phyloP scores from a whole-genome alignment of 2,329 filamentous ascomycete genomes.

The Monilinia vaccinii-corymbosi region DNA sequence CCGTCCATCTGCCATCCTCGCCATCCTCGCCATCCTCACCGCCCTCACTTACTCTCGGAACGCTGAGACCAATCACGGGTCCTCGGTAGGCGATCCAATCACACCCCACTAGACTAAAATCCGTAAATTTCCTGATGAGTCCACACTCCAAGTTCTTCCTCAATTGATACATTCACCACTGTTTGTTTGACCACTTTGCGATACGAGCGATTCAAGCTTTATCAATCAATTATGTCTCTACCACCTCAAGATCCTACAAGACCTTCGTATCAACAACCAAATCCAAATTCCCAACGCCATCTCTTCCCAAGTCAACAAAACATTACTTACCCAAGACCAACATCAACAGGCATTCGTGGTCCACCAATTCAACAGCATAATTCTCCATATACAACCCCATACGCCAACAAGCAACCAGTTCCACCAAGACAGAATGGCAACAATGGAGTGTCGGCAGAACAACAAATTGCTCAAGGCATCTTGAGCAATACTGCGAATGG shows the following conservation, averaged over 20 bases:
- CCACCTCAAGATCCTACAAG: slow-evolving; percentile 21
- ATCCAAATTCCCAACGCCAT: slow-evolving; percentile 11
- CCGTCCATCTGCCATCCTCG: neutral
- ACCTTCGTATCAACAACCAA: slow-evolving; percentile 13
- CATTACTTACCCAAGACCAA: slow-evolving; percentile 20
- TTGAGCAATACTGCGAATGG: slow-evolving; percentile 21
- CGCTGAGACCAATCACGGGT: neutral
- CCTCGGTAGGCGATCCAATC: neutral
- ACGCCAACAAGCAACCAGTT: slow-evolving; percentile 21
- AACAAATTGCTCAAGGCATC: slow-evolving; percentile 29
- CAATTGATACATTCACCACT: slow-evolving; percentile 11
- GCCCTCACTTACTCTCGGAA: neutral
- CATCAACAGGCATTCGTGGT: slow-evolving; percentile 20
- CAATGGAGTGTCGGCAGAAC: slow-evolving; percentile 26
- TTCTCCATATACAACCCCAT: slow-evolving; percentile 27
- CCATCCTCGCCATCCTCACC: neutral
- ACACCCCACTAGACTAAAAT: neutral
- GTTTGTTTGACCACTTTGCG: slow-evolving; percentile 7
- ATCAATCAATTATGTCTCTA: slow-evolving; percentile 22
- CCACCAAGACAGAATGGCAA: slow-evolving; percentile 21
- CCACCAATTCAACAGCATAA: slow-evolving; percentile 23
- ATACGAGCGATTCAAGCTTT: slow-evolving; percentile 7
- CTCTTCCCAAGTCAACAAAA: slow-evolving; percentile 20
- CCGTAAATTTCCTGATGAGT: slow-evolving; percentile 10
- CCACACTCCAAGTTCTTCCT: slow-evolving; percentile 8